Base-by-base conservation (phyloP, 768 basidiomycete species). In the Agrocybe pediades region DNA sequence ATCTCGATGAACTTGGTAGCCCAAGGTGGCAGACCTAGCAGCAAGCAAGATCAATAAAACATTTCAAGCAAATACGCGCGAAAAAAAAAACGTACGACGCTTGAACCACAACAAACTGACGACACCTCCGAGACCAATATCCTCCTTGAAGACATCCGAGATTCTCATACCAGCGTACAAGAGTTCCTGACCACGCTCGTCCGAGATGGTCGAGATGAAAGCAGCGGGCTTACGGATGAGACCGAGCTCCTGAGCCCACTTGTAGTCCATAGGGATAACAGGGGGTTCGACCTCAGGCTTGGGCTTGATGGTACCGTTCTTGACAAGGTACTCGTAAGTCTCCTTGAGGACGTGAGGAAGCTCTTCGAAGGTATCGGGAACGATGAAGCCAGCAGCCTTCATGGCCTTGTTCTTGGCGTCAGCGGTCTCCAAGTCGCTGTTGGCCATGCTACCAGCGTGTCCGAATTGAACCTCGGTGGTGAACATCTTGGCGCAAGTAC, bases 401-500 rank as follows among this genome's bases (percentile, higher is more conserved):
- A 99, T 98, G 19, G 92, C 92, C 45, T 72, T 73, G 80, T 99
- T 99, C 89, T 98, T 98, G 63, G 96, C 90, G 64, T 98, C 95
- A 29, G 97, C 97, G 2, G 97, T 99, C 81, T 99, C 97, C 70
- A 90, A 71, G 62, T 95, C 94, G 59, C 93, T 95, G 82, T 98
- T 97, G 56, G 96, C 97, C 90, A 99, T 92, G 42, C 87, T 89
- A 21, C 97, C 97, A 45, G 97, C 97, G 75, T 99, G 97, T 17
- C 97, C 97, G 74, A 98, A 99, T 76, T 98, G 97, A 48, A 98
- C 97, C 73, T 98, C 97, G 45, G 97, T 98, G 40, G 94, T 80
- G 79, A 98, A 99, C 97, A 99, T 98, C 86, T 97, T 97, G 65
- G 97, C 97, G 71, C 97, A 99, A 40, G 97, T 99, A 56, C 97